Base-by-base conservation (phyloP, 2,329 filamentous ascomycete species). In the Rutstroemia sp. region DNA sequence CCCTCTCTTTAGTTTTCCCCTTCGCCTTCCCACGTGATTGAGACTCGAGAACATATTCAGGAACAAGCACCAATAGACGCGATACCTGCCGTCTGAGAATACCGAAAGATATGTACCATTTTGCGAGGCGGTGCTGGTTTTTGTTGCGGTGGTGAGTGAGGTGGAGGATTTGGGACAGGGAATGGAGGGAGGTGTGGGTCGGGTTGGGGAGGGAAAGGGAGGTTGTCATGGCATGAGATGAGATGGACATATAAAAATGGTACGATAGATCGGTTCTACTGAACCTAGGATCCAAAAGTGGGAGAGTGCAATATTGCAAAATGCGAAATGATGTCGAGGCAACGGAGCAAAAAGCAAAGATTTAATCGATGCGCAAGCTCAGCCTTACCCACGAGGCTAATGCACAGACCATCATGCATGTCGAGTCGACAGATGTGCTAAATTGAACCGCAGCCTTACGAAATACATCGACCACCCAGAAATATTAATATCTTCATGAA, bases 51-150 rank as follows among this genome's bases (percentile, higher is more conserved):
- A 50, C 19, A 50, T 23, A n/a, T 50, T 55, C 46, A 17, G 53
- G 53, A 16, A 51, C 19, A n/a, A 56, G 16, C 5, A 39, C 19
- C 19, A 77, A 64, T 2, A 96, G 73, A 54, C 78, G 78, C 8
- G 73, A 72, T 8, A 87, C 70, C 56, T 83, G 78, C 48, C 88
- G 86, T 38, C 89, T 83, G 61, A 96, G 78, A 61, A 86, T 78
- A 53, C 79, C 79, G 59, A 96, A 82, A 65, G 75, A 76, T 65
- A 83, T 81, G 83, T 88, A 97, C 92, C 92, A 99, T 68, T 83
- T 82, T 30, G 85, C 81, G 60, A 80, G 78, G 55, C 84, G 84
- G 71, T 97, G 92, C 73, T 97, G 92, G 74, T 96, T 97, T 68
- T 85, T 86, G 75, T 96, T 94, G 65, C 91, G 89, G 69, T 89